Percentiles rank a stretch among this genome's conserved stretches.
Conservation (phyloP, 257 asterid genomes). For the Primulina eburnea region DNA sequence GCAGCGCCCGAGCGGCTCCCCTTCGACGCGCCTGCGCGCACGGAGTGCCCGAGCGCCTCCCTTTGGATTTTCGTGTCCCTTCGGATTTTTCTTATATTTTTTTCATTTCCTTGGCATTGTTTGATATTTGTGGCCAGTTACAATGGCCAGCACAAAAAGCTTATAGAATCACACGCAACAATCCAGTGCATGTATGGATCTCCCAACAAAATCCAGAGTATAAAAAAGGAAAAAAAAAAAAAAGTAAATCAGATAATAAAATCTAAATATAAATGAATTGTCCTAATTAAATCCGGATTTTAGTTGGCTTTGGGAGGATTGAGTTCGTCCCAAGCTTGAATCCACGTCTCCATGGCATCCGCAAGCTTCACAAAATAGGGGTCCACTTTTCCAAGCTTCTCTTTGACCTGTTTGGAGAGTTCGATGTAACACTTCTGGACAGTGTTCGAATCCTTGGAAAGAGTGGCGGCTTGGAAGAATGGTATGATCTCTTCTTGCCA, state of each 20-base stretch:
- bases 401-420: conserved; percentile 67
- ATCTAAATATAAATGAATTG: background rate
- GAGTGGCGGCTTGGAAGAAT: conserved; percentile 61
- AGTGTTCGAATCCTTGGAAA: conserved; percentile 70
- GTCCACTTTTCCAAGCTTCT: conserved; percentile 69
- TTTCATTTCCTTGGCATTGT: too few species aligned
- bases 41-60: too few species aligned
- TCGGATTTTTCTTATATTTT: too few species aligned
- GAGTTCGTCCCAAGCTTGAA: conserved; percentile 89
- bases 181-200: background rate
- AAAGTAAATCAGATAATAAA: too few species aligned
- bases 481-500: conserved; percentile 98
- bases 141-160: too few species aligned
- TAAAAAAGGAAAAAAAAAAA: too few species aligned
- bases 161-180: too few species aligned
- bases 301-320: conserved; percentile 39
- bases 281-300: too few species aligned
- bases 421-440: conserved; percentile 78
- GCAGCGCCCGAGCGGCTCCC: too few species aligned
- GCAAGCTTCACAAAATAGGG: conserved; percentile 71
- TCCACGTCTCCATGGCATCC: conserved; percentile 87
- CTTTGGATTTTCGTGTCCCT: too few species aligned
- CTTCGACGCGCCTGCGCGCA: too few species aligned
- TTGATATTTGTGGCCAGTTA: too few species aligned
- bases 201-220: background rate